Percentiles rank a stretch among this genome's conserved stretches.
Conservation (phyloP, 768 basidiomycete species). For the Fomitopsis pulvina region DNA sequence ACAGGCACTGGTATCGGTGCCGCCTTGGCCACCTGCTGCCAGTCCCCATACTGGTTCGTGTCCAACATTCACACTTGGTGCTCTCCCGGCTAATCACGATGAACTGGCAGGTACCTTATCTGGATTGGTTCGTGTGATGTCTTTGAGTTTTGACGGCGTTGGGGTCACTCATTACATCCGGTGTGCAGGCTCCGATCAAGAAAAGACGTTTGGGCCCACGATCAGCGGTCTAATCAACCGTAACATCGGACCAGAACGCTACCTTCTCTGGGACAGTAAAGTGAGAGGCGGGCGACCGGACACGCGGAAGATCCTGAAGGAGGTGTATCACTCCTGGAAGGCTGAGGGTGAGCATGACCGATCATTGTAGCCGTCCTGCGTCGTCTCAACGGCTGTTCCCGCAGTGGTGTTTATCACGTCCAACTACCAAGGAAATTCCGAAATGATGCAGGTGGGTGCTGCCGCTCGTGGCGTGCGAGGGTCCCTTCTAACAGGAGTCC, state of each 20-base stretch:
- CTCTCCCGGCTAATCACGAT: neutral
- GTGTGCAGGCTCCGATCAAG: constrained; percentile 31
- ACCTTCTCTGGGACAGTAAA: constrained; percentile 37
- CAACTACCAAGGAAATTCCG: constrained; percentile 33
- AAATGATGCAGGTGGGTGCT: constrained; percentile 27
- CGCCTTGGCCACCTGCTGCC: constrained; percentile 36
- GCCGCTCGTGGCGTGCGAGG: neutral
- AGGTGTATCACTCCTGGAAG: constrained; percentile 28
- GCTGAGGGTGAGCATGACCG: constrained; percentile 22
- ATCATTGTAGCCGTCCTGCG: neutral
- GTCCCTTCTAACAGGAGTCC: constrained; percentile 1
- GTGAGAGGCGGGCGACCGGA: constrained; percentile 32
- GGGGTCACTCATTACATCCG: neutral
- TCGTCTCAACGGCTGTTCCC: neutral
- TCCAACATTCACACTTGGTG: neutral
- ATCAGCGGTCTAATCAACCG: constrained; percentile 33
- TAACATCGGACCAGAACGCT: constrained; percentile 32
- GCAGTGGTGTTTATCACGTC: constrained; percentile 37
- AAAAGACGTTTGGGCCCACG: constrained; percentile 38
- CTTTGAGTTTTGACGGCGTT: too few species aligned
- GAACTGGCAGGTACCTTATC: constrained; percentile 27
- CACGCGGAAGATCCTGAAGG: constrained; percentile 30
- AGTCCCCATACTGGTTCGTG: constrained; percentile 15
- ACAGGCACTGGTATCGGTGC: constrained; percentile 41
- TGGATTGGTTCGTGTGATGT: constrained; percentile 23